phyloP scores from a whole-genome alignment of 2,329 filamentous ascomycete genomes.

The Magnaporthiopsis incrustans region DNA sequence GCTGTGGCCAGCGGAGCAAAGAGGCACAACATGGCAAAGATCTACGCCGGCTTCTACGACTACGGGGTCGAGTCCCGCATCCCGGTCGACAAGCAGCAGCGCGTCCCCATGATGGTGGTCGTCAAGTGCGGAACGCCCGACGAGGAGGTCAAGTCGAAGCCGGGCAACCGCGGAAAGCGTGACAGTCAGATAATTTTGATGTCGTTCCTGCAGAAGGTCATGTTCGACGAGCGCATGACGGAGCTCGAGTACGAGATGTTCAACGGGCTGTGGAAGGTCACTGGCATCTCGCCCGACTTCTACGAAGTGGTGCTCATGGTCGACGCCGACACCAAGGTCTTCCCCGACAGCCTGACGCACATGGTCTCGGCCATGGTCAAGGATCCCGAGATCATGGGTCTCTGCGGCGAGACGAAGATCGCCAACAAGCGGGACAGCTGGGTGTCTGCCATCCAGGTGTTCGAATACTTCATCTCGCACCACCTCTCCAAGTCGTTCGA shows the following conservation, averaged over 20 bases:
- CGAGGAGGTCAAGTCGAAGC: slow-evolving; percentile 73
- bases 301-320: slow-evolving; percentile 99
- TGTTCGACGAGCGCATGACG: slow-evolving; percentile 99
- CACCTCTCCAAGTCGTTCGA: slow-evolving; percentile 96
- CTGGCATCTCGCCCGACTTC: slow-evolving; percentile 94
- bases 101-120: slow-evolving; percentile 94
- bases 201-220: slow-evolving; percentile 99
- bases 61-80: slow-evolving; percentile 78
- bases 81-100: slow-evolving; percentile 80
- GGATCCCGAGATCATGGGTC: slow-evolving; percentile 97
- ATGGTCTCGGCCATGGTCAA: slow-evolving; percentile 99
- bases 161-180: slow-evolving; percentile 95
- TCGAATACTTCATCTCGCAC: slow-evolving; percentile 99
- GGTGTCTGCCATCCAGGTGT: slow-evolving; percentile 98
- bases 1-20: slow-evolving; percentile 93
- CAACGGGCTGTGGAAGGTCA: slow-evolving; percentile 97
- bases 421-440: slow-evolving; percentile 93
- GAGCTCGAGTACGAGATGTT: slow-evolving; percentile 99
- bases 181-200: slow-evolving; percentile 99
- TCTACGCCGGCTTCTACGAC: slow-evolving; percentile 97
- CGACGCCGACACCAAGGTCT: slow-evolving; percentile 97
- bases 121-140: slow-evolving; percentile 94
- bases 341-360: slow-evolving; percentile 95
- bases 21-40: slow-evolving; percentile 98
- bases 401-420: slow-evolving; percentile 98